Conservation (phyloP, 495 filamentous ascomycete genomes). For the Podospora comata region DNA sequence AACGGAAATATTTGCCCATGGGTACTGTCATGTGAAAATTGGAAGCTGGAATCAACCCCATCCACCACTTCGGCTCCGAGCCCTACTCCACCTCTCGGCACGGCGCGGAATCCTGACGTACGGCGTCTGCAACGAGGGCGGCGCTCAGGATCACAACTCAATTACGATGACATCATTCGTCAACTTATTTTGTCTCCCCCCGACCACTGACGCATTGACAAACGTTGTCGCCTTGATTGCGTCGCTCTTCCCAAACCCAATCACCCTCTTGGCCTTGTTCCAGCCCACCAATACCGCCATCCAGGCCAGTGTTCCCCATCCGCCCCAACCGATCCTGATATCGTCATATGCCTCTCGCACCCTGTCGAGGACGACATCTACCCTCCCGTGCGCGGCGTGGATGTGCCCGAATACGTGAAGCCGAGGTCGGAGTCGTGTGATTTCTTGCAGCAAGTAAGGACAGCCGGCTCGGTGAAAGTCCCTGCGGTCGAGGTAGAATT, state of each 20-base stretch:
- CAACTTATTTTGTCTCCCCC: background rate
- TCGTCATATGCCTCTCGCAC: constrained; percentile 10
- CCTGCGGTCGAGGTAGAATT: constrained; percentile 6
- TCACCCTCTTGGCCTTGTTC: background rate
- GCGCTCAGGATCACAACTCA: background rate
- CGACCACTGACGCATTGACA: background rate
- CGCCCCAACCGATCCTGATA: constrained; percentile 11
- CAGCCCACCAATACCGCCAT: background rate
- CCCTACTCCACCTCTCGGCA: background rate
- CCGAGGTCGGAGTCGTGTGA: constrained; percentile 2
- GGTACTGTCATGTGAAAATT: background rate
- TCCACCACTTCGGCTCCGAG: background rate
- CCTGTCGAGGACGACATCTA: background rate
- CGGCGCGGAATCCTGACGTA: background rate
- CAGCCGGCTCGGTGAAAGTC: constrained; percentile 13
- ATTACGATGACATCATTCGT: background rate
- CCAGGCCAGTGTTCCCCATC: constrained; percentile 23
- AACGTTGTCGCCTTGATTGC: background rate
- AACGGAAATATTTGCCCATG: no score
- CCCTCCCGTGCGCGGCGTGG: background rate
- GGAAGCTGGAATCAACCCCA: background rate
- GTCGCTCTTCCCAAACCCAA: background rate
- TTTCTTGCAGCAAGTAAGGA: constrained; percentile 3
- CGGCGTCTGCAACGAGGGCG: background rate
- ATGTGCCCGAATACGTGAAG: constrained; percentile 9